Base-by-base conservation (phyloP, 345 rosid species). In the Ricinus communis region DNA sequence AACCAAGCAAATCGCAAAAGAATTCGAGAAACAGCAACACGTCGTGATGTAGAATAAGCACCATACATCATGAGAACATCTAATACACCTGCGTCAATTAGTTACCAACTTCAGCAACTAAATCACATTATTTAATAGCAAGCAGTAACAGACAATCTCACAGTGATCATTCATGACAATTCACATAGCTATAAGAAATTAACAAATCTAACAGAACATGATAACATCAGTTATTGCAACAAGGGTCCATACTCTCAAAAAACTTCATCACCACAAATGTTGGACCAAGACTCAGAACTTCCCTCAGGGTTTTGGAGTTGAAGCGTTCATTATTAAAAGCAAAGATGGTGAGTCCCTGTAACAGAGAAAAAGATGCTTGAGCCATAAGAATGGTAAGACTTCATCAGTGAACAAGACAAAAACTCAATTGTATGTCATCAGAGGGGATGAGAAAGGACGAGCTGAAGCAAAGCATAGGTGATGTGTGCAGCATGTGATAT, bases 21-120 rank as follows among this genome's bases (percentile, higher is more conserved):
- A 71, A 94, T 86, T 71, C 99, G 91, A 73, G 97, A 82, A 71
- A 94, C 77, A 68, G 97, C 99, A 65, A 88, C 74, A 1, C 83
- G 87, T 33, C 91, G 79, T 66, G 97, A 84, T 36, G 97, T 92
- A 22, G 97, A 85, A 87, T 94, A 94, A 52, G 99, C 99, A 27
- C 99, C 99, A 85, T 86, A 90, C 97, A 94, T 86, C 97, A 94
- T 91, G 74, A 90, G 10, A 49, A 92, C 85, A 79, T 94, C 97
- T 85, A 94, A 81, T 69, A 89, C 79, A 89, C 98, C 98, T 94
- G 64, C 57, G 78, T 54, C 76, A 69, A 38, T 43, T 74, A 57
- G 36, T 64, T 22, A 38, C 52, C 49, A 75, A 73, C 63, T 59
- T 65, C 46, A 57, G 53, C 53, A 71, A 70, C 72, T 47, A 24